These are phyloP conservation scores for Anacardium occidentale DNA, from an alignment of 345 rosid species.

Conservation along the genomic window DNA sequence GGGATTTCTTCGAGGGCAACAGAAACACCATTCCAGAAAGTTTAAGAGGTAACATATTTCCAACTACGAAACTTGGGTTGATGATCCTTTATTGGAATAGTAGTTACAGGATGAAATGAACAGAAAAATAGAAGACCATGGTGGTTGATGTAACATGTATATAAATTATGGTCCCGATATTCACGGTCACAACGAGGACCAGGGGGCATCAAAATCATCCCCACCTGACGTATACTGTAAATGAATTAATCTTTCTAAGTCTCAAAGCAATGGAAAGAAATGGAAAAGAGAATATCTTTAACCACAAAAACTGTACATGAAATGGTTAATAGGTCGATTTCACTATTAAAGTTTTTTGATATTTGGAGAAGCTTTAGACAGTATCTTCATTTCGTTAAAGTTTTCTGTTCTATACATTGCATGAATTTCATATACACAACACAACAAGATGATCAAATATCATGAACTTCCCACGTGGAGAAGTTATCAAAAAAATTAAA, in stretches of 20 bases:
- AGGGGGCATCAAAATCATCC: slow-evolving; percentile 22
- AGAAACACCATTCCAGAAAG: too few species aligned
- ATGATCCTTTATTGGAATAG: not conserved
- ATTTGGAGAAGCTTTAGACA: slow-evolving; percentile 34
- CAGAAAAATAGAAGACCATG: slow-evolving; percentile 16
- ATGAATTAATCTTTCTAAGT: slow-evolving; percentile 16
- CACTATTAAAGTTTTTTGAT: slow-evolving; percentile 1
- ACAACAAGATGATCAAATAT: slow-evolving; percentile 11
- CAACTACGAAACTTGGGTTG: not conserved
- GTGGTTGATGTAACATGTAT: not conserved
- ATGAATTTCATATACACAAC: slow-evolving; percentile 8
- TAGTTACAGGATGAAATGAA: not conserved
- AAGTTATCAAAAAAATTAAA: slow-evolving; percentile 21
- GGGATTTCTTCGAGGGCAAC: too few species aligned
- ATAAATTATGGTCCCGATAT: slow-evolving; percentile 31
- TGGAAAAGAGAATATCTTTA: slow-evolving; percentile 3
- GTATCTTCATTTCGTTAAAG: slow-evolving; percentile 36
- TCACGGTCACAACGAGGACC: slow-evolving; percentile 39
- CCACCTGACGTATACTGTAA: slow-evolving; percentile 18
- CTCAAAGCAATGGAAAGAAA: slow-evolving; percentile 29
- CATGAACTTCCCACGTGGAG: slow-evolving; percentile 29
- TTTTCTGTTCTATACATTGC: slow-evolving; percentile 36
- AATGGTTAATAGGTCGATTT: slow-evolving; percentile 38
- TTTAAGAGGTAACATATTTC: not conserved
- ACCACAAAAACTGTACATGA: not conserved